Conservation (phyloP, 495 filamentous ascomycete species). For the Penicillium tannophilum region DNA sequence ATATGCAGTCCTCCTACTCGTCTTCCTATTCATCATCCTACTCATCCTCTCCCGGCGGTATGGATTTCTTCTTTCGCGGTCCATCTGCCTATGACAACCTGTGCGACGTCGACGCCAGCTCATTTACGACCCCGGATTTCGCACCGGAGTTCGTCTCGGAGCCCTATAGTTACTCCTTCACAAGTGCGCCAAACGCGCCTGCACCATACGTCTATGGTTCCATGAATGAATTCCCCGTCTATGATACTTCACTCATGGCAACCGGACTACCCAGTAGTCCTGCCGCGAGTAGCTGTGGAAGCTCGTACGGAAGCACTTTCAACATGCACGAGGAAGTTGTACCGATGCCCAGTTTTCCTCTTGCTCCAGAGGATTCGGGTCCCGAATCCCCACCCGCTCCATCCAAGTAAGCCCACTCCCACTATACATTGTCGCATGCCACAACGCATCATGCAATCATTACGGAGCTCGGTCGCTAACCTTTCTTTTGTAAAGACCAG, state of each 20-base stretch:
- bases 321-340: slow-evolving; percentile 22
- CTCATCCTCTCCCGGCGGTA: slow-evolving; percentile 29
- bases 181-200: slow-evolving; percentile 30
- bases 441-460: background rate
- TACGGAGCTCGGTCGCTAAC: background rate
- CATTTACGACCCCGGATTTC: slow-evolving; percentile 16
- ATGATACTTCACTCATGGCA: slow-evolving; percentile 17
- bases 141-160: slow-evolving; percentile 25
- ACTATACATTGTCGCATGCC: background rate
- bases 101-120: slow-evolving; percentile 25
- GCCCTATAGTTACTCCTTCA: slow-evolving; percentile 21
- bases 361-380: slow-evolving; percentile 19
- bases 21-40: slow-evolving; percentile 28
- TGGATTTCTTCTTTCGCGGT: slow-evolving; percentile 35
- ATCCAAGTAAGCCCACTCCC: slow-evolving; percentile 26
- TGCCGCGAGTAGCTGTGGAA: slow-evolving; percentile 22
- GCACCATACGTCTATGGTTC: slow-evolving; percentile 25
- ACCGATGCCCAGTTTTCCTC: slow-evolving; percentile 21
- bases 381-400: slow-evolving; percentile 25
- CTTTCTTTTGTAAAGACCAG: slow-evolving; percentile 23
- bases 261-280: slow-evolving; percentile 27
- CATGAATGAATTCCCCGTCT: slow-evolving; percentile 17
- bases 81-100: slow-evolving; percentile 24
- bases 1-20: slow-evolving; percentile 34
- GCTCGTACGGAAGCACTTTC: slow-evolving; percentile 21